These are phyloP conservation scores for Sarocladium strictum DNA, from an alignment of 2,329 filamentous ascomycete genomes.

Conservation along the genomic window DNA sequence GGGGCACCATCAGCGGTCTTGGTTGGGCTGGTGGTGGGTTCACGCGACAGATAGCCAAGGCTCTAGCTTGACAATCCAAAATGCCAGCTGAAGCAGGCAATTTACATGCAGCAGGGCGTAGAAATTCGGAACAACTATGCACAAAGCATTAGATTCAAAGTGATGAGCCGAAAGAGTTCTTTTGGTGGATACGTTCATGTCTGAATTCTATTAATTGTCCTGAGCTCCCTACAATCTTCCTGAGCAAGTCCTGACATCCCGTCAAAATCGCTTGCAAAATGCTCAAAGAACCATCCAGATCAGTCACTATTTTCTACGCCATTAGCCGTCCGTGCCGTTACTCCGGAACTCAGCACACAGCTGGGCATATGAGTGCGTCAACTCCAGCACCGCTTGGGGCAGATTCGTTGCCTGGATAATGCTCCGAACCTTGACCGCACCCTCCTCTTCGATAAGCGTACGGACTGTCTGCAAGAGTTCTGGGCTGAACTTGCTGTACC, in stretches of 20 bases:
- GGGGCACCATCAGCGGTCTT: neutral
- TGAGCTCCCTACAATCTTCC: neutral
- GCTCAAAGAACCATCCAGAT: neutral
- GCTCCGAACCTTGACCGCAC: constrained; percentile 92
- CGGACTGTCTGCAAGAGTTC: constrained; percentile 82
- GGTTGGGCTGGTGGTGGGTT: neutral
- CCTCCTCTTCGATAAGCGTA: constrained; percentile 93
- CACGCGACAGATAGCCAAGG: neutral
- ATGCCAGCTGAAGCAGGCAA: too few species aligned
- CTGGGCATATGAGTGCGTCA: constrained; percentile 94
- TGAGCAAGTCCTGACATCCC: constrained; percentile 1
- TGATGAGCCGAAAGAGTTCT: too few species aligned
- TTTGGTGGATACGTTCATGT: neutral
- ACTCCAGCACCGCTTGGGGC: constrained; percentile 84
- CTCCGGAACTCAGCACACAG: constrained; percentile 93
- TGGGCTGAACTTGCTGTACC: constrained; percentile 99
- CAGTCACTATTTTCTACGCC: neutral
- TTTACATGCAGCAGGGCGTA: too few species aligned
- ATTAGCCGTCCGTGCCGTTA: constrained; percentile 79
- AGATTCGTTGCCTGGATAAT: constrained; percentile 95
- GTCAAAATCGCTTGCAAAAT: constrained; percentile 8
- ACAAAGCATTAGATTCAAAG: too few species aligned
- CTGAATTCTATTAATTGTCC: neutral
- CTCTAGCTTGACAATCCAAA: too few species aligned
- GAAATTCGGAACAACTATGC: too few species aligned